phyloP scores from a whole-genome alignment of 179 eudicot genomes.

The Spergularia azorica region DNA sequence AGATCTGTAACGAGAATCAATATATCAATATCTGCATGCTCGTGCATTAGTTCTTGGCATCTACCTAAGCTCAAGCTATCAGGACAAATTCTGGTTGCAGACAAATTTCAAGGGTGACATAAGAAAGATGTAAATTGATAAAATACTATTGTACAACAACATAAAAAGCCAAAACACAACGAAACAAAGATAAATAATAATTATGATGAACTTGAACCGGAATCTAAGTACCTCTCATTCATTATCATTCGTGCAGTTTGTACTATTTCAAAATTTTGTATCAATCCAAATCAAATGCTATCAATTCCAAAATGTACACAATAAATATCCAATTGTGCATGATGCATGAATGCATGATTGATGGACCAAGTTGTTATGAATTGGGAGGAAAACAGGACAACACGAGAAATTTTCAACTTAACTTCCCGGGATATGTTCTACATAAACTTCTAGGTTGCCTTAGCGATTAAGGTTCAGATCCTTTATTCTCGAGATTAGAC shows the following conservation, averaged over 20 bases:
- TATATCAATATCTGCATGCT: constrained; percentile 20
- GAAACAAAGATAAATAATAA: constrained; percentile 4
- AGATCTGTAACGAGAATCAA: constrained; percentile 19
- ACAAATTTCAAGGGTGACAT: constrained; percentile 31
- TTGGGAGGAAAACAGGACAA: not conserved
- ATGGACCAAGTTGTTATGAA: not conserved
- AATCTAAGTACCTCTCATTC: not conserved
- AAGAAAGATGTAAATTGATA: constrained; percentile 9
- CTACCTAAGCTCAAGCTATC: constrained; percentile 22
- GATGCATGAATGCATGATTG: not conserved
- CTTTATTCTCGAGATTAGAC: too few relatives aligned
- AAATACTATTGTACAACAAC: constrained; percentile 1
- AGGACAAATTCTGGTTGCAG: constrained; percentile 29
- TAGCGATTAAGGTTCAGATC: too few relatives aligned
- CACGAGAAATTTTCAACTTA: not conserved
- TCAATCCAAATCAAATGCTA: not conserved
- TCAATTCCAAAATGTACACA: constrained; percentile 12
- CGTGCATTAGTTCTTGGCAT: constrained; percentile 25
- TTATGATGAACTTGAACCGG: not conserved
- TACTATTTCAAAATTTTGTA: not conserved
- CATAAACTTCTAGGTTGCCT: not conserved
- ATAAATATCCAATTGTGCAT: not conserved
- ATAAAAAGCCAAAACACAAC: not conserved
- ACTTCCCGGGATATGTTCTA: not conserved
- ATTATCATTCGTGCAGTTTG: constrained; percentile 8